Evolutionary conservation across 2,329 filamentous ascomycete species (phyloP).

Genomic region (Colletotrichum sp.): DNA sequence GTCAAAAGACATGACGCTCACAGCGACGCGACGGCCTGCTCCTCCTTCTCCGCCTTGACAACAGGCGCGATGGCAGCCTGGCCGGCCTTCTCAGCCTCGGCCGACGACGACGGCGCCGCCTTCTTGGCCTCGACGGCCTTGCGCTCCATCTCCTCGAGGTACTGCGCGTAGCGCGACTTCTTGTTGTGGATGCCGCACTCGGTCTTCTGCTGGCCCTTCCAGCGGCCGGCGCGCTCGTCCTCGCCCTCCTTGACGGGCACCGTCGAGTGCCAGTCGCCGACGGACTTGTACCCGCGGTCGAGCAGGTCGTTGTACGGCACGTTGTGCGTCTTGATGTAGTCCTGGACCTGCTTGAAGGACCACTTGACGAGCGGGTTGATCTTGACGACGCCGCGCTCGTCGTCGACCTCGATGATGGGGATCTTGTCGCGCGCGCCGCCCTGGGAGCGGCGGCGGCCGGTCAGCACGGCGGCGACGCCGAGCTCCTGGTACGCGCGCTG

Average conservation of each 20-base stretch:
- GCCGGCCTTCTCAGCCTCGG: constrained; percentile 23
- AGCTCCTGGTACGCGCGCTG: constrained; percentile 89
- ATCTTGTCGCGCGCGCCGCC: constrained; percentile 91
- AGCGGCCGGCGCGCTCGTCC: constrained; percentile 93
- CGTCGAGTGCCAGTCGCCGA: constrained; percentile 98
- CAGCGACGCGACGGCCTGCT: constrained; percentile 1
- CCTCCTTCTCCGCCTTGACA: constrained; percentile 22
- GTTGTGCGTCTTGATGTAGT: constrained; percentile 83
- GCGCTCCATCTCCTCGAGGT: constrained; percentile 74
- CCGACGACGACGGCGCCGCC: constrained; percentile 26
- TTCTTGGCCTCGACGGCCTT: constrained; percentile 61
- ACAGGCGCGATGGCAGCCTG: constrained; percentile 21
- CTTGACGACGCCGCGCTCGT: constrained; percentile 89
- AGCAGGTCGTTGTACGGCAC: constrained; percentile 95
- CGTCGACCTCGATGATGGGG: constrained; percentile 89
- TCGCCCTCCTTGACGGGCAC: constrained; percentile 88
- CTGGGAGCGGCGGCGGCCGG: constrained; percentile 89
- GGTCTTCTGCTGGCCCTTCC: constrained; percentile 95
- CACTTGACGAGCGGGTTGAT: constrained; percentile 97
- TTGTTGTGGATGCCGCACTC: constrained; percentile 99
- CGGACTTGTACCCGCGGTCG: constrained; percentile 94
- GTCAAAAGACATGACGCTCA: background rate
- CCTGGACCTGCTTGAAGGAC: constrained; percentile 87
- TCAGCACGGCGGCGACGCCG: constrained; percentile 88
- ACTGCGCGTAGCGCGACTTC: constrained; percentile 90